Conservation (phyloP, 345 rosid genomes). For the Syzygium aromaticum region DNA sequence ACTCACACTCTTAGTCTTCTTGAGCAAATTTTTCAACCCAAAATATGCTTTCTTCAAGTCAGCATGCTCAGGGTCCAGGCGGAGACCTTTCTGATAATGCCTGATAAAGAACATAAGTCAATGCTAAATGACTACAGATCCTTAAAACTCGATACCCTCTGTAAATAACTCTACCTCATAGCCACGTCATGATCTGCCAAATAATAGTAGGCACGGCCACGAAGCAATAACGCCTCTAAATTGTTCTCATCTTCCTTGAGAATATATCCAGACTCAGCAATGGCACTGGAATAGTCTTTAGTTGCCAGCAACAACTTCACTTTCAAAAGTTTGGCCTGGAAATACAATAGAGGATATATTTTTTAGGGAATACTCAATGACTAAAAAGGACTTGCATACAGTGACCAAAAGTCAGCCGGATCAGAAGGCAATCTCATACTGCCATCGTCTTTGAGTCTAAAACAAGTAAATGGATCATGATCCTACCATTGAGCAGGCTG, state of each 20-base stretch:
- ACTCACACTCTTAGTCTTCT: slow-evolving; percentile 92
- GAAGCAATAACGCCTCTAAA: slow-evolving; percentile 81
- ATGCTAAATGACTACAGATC: background rate
- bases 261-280: slow-evolving; percentile 78
- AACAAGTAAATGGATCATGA: background rate
- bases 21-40: slow-evolving; percentile 83
- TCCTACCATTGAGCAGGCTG: slow-evolving; percentile 80
- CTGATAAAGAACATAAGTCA: slow-evolving; percentile 30
- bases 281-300: slow-evolving; percentile 74
- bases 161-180: slow-evolving; percentile 42
- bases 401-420: background rate
- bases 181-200: slow-evolving; percentile 99
- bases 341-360: background rate
- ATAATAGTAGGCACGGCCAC: slow-evolving; percentile 98
- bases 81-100: slow-evolving; percentile 96
- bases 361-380: background rate
- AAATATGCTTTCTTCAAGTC: slow-evolving; percentile 94
- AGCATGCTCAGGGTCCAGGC: slow-evolving; percentile 94
- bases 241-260: slow-evolving; percentile 86
- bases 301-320: slow-evolving; percentile 56
- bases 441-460: background rate
- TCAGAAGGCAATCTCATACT: background rate
- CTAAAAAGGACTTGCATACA: background rate
- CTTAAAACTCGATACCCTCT: background rate
- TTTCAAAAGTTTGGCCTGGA: slow-evolving; percentile 84